A percentile compares a stretch with the other conserved stretches of the same genome.
These are phyloP conservation scores for Magnaporthiopsis rhizophila DNA, from an alignment of 2,329 filamentous ascomycete genomes.

Conservation along the genomic window DNA sequence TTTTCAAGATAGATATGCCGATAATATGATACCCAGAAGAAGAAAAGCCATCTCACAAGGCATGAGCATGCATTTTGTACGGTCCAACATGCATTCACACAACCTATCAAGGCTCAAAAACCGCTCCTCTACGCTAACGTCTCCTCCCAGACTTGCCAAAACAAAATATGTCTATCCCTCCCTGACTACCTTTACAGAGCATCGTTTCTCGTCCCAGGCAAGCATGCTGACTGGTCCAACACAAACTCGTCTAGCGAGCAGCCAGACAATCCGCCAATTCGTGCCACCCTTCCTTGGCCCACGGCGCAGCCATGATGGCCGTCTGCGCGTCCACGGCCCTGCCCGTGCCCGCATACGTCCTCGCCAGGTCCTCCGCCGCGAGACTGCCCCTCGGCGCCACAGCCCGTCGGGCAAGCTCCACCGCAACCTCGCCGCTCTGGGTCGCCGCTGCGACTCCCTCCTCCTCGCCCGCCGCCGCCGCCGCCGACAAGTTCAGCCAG, in stretches of 20 bases:
- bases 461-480: constrained; percentile 20
- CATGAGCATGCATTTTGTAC: background rate
- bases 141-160: too few relatives aligned
- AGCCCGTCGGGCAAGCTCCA: constrained; percentile 66
- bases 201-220: background rate
- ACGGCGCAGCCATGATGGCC: constrained; percentile 74
- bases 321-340: constrained; percentile 66
- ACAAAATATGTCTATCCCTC: background rate
- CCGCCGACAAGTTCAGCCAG: constrained; percentile 67
- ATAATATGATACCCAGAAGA: background rate
- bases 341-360: constrained; percentile 67
- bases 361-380: constrained; percentile 60
- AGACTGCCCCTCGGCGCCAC: constrained; percentile 66
- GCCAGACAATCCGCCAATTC: constrained; percentile 37
- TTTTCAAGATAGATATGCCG: too few relatives aligned
- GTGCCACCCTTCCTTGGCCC: constrained; percentile 60
- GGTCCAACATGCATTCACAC: background rate
- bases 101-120: background rate
- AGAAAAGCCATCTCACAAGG: background rate
- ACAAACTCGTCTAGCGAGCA: constrained; percentile 8
- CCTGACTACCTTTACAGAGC: too few relatives aligned
- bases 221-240: too few relatives aligned
- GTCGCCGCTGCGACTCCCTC: background rate
- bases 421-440: constrained; percentile 60
- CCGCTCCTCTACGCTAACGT: background rate